phyloP scores from a whole-genome alignment of 169 alveolate species.

The Cryptosporidium andersoni region DNA sequence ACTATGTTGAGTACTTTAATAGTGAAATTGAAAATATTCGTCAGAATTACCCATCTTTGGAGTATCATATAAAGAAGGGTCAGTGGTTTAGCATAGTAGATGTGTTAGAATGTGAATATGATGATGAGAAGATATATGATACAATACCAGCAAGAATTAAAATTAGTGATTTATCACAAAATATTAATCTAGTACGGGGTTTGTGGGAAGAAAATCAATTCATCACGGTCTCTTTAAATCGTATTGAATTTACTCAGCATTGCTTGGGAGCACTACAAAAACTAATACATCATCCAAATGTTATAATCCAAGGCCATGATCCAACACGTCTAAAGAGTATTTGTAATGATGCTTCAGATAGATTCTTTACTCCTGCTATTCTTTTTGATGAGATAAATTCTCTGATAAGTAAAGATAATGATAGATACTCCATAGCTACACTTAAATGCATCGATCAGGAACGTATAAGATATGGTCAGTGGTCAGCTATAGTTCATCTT shows the following conservation, averaged over 20 bases:
- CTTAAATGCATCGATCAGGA: slow-evolving; percentile 47
- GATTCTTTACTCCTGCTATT: slow-evolving; percentile 64
- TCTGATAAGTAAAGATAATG: slow-evolving; percentile 20
- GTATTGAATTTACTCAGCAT: slow-evolving; percentile 30
- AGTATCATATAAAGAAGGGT: slow-evolving; percentile 36
- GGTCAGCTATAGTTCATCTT: slow-evolving; percentile 65
- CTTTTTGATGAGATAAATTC: slow-evolving; percentile 42
- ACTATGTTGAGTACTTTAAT: slow-evolving; percentile 52
- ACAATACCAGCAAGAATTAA: slow-evolving; percentile 44
- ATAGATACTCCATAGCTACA: slow-evolving; percentile 49
- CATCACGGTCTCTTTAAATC: slow-evolving; percentile 3
- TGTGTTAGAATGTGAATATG: slow-evolving; percentile 44
- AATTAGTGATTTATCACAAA: slow-evolving; percentile 17
- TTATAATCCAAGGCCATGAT: slow-evolving; percentile 40
- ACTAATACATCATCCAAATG: slow-evolving; percentile 16
- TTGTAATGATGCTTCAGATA: slow-evolving; percentile 33
- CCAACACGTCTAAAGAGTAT: slow-evolving; percentile 25
- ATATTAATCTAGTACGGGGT: slow-evolving; percentile 10
- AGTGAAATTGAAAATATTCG: slow-evolving; percentile 7
- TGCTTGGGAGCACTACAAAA: slow-evolving; percentile 30
- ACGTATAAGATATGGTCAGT: slow-evolving; percentile 59
- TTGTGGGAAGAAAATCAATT: slow-evolving; percentile 50
- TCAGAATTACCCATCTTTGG: slow-evolving; percentile 36
- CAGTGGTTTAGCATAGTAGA: slow-evolving; percentile 57
- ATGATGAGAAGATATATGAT: background rate